Base-by-base conservation (phyloP, 495 filamentous ascomycete genomes). In the Margaritispora aquatica region DNA sequence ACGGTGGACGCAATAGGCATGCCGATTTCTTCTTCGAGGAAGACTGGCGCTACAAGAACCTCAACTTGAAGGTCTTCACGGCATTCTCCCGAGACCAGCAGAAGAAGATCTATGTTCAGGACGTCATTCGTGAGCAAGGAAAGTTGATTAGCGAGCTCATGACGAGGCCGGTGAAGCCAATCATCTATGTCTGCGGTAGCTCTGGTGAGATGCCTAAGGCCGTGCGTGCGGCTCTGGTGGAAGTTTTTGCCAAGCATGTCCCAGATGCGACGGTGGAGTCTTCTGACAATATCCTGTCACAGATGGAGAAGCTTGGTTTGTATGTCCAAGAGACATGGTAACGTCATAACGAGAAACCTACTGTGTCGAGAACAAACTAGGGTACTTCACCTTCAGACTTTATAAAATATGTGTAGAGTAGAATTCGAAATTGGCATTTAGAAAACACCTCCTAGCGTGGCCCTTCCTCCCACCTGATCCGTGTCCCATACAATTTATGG, bases 91-190 rank as follows among this genome's bases (percentile, higher is more conserved):
- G 94, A 1, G 84, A 90, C 62, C 83, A 88, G 69, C 51, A 62
- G 27, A 75, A 84, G 59, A 96, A 96, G 71, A 69, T 88, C 26
- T 99, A 99, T 66, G 93, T 99, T 10, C 94, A 99, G 66, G 84
- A 96, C 70, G 73, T 86, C 2, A 82, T 99, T 48, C 80, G 85
- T 0, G 72, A 84, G 65, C 73, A 90, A 19, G 79, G 77, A 0
- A 41, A 59, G 9, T 62, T 78, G 26, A 78, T 97, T 3, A 86
- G 80, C 64, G 66, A 78, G 2, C 67, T 85, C 26, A 67, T 97
- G 22, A 13, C 11, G 52, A 70, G 75, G 26, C 57, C 73, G 24
- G 2, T 10, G 19, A 57, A 69, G 0, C 89, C 84, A 0, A 75
- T 83, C 2, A 75, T 91, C 2, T 89, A 83, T 70, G 79, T 98